Evolutionary conservation across 257 asterid genomes (phyloP), one percentile per base, ranked within the genome.

Genomic region (Dorcoceras hygrometricum): DNA sequence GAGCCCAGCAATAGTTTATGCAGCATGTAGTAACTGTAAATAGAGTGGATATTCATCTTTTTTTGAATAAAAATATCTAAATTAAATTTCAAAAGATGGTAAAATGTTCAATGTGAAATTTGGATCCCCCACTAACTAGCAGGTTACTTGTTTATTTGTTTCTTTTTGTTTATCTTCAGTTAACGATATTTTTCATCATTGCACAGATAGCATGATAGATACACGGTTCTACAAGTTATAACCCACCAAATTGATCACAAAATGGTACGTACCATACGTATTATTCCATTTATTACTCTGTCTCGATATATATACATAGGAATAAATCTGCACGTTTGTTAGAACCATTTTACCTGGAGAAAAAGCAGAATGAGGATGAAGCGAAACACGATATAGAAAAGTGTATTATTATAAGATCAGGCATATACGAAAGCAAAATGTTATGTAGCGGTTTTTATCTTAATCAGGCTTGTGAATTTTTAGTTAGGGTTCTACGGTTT

Each of bases 191-290:
- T 69, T 63, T 28, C 62, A 20, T 43, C 46, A 3, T 36, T 72
- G 59, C 76, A 62, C 88, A 83, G 88, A 80, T 70, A 65, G 83
- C 88, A 6, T 67, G 54, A 24, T 77, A 73, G 75, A 28, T 77
- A 70, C 65, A 50, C 6, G 22, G 18, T 20, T 66, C 53, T 22
- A 57, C 71, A 51, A 55, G 46, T 68, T 57, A 70, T 43, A 57
- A 43, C 20, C 60, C 24, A 39, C 56, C 53, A 19, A n/a, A 22
- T 67, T 27, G 56, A 74, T 32, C 72, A 12, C 56, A 56, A 66
- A 24, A 56, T 27, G 23, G 23, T 68, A 57, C 31, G 36, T 53
- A 62, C 16, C 32, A 32, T 4, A 55, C 48, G 54, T n/a, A 16
- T 57, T 57, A 24, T 65, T 70, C 69, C 60, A 39, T 34, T 32